Base-by-base conservation (phyloP, 352 stramenopile genomes). In the Globisporangium lucens region DNA sequence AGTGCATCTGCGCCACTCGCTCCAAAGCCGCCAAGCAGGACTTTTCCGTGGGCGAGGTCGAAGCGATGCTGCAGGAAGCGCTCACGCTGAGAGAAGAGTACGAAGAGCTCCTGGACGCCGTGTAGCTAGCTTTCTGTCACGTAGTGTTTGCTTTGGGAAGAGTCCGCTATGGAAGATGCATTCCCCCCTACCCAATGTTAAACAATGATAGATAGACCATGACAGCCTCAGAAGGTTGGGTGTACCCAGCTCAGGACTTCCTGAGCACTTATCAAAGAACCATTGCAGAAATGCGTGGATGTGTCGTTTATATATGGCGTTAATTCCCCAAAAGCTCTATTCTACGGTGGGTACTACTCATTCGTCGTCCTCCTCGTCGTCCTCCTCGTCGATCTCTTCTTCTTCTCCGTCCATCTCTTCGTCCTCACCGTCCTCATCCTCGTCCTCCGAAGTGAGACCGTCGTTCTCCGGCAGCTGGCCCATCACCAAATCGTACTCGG, bases 401-500 rank as follows among this genome's bases (percentile, higher is more conserved):
- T 85, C 76, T 13, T 74, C 73, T 15, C 84, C 71, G 57, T 71
- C 70, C 69, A 77, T 73, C 33, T 75, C 68, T 10, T 70, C 69
- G 41, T 85, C 75, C 1, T 67, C 76, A 13, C 66, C 74, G 41
- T 83, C 72, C 27, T 73, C 70, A 13, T 77, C 70, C 1, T 90
- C 83, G 1, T 86, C 86, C 63, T 90, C 82, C 9, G 83, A 92
- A 20, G 85, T 90, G 35, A 92, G 76, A 2, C 81, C 84, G 57
- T 94, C 87, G 58, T 90, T 86, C 57, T 94, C 87, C 0, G 85
- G 84, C 52, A 93, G 65, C 65, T 89, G 76, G n/a, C 87, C 87
- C 72, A 92, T 85, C 30, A 93, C 74, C n/a, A 92, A 73, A 63
- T 94, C 87, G 70, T 82, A 94, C 77, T 94, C 87, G 35, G 83